A percentile compares a stretch with the other conserved stretches of the same genome.
These are phyloP conservation scores for Arthroderma uncinatum DNA, from an alignment of 2,329 filamentous ascomycete genomes.

Conservation along the genomic window DNA sequence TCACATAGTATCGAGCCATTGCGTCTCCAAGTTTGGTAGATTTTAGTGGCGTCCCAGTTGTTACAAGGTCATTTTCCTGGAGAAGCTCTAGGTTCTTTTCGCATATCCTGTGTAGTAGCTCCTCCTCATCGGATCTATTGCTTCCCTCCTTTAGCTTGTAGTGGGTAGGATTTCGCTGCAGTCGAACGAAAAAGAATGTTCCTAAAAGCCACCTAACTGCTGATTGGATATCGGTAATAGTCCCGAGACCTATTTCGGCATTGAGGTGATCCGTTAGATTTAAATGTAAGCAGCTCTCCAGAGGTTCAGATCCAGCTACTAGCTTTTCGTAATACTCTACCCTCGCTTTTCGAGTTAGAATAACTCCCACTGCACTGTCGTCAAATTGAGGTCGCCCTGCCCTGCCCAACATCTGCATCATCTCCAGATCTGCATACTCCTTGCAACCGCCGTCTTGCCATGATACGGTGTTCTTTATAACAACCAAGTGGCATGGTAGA, in stretches of 20 bases:
- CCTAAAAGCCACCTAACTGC: constrained; percentile 65
- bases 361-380: constrained; percentile 61
- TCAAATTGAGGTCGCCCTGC: constrained; percentile 79
- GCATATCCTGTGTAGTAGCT: constrained; percentile 59
- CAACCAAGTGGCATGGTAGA: constrained; percentile 68
- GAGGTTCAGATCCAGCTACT: constrained; percentile 57
- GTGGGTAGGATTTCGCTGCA: constrained; percentile 57
- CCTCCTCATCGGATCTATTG: constrained; percentile 44
- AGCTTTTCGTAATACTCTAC: constrained; percentile 59
- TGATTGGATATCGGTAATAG: constrained; percentile 51
- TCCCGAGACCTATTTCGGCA: constrained; percentile 68
- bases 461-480: constrained; percentile 66
- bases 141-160: constrained; percentile 54
- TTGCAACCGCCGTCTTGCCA: constrained; percentile 51
- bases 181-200: constrained; percentile 66
- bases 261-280: constrained; percentile 77
- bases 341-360: constrained; percentile 61
- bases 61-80: constrained; percentile 49
- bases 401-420: constrained; percentile 84
- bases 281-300: constrained; percentile 68
- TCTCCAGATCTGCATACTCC: constrained; percentile 70
- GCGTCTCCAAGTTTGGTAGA: constrained; percentile 64
- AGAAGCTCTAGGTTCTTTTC: constrained; percentile 56
- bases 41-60: constrained; percentile 38
- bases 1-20: constrained; percentile 74